These are phyloP conservation scores for Ammopiptanthus mongolicus DNA, from an alignment of 306 rosid genomes.

Conservation along the genomic window DNA sequence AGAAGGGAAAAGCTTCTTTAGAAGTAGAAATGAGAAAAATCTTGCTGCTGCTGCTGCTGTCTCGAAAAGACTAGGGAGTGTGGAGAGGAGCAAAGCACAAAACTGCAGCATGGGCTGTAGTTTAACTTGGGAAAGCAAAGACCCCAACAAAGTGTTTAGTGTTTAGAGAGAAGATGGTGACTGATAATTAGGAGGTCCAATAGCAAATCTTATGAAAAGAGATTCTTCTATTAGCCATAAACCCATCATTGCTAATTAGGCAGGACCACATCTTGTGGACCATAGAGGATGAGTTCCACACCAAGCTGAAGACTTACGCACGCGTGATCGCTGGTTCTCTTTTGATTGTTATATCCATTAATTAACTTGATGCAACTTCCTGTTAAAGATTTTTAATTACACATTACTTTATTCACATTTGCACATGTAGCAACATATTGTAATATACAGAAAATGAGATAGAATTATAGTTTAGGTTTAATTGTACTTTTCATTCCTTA, in stretches of 20 bases:
- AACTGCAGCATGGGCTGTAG: slow-evolving; percentile 29
- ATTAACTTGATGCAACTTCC: neutral
- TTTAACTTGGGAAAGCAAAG: slow-evolving; percentile 30
- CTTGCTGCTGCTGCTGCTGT: neutral
- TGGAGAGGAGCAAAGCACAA: neutral
- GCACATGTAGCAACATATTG: no score
- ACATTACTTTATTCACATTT: neutral
- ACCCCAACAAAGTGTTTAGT: neutral
- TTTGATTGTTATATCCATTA: neutral
- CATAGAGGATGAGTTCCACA: neutral
- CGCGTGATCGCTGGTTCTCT: slow-evolving; percentile 1
- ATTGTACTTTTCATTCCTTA: no score
- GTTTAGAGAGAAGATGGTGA: neutral
- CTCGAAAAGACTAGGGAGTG: neutral
- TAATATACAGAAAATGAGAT: no score
- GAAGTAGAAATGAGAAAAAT: neutral
- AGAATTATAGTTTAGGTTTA: no score
- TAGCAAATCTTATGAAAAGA: slow-evolving; percentile 18
- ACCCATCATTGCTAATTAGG: slow-evolving; percentile 54
- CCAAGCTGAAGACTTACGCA: neutral
- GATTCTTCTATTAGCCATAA: slow-evolving; percentile 32
- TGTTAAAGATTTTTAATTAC: no score
- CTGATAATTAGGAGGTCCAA: neutral
- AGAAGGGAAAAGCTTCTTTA: slow-evolving; percentile 35
- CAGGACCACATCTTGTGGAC: slow-evolving; percentile 44